Base-by-base conservation (phyloP, 2,329 filamentous ascomycete genomes). In the Penicillium brevicompactum region DNA sequence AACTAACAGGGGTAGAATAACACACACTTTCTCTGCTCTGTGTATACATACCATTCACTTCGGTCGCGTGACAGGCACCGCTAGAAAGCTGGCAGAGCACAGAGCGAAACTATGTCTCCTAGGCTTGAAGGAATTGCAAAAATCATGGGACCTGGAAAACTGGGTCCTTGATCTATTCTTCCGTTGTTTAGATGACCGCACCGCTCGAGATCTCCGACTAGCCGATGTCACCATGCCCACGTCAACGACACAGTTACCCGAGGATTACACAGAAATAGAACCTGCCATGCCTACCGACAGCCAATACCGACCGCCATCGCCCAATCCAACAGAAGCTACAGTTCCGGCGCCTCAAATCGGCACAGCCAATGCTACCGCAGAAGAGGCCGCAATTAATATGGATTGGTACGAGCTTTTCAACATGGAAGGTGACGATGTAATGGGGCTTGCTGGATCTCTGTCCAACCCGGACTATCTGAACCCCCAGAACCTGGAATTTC, bases 111-210 rank as follows among this genome's bases (percentile, higher is more conserved):
- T 81, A 0, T 81, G 79, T 53, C 63, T 81, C 0, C 59, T 82
- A 16, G 78, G 79, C 0, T 59, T 81, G 0, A 74, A 79, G 47
- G 79, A 82, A 55, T 61, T 81, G 8, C 79, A 80, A 53, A 77
- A 76, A 49, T 78, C 76, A 0, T 82, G 79, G 79, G 77, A 80
- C 46, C 64, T 81, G 8, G 77, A 77, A 13, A 81, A 80, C 51
- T 78, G 77, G 75, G 75, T 81, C 0, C 61, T 81, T 2, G 72
- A 81, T 56, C 64, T 81, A 0, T 82, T 82, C 55, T 78, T 80
- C 31, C 77, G 78, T 5, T 80, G 77, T 43, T 61, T 79, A 2
- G 79, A 81, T 56, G 72, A 75, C 46, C 71, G 75, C 18, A 80
- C 75, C 0, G 77, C 78, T 2, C 70, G 69, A 9, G 70, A 73